Percentiles rank a stretch among this genome's conserved stretches.
Conservation (phyloP, 129 eudicot species). For the Chrysanthemum seticuspe region DNA sequence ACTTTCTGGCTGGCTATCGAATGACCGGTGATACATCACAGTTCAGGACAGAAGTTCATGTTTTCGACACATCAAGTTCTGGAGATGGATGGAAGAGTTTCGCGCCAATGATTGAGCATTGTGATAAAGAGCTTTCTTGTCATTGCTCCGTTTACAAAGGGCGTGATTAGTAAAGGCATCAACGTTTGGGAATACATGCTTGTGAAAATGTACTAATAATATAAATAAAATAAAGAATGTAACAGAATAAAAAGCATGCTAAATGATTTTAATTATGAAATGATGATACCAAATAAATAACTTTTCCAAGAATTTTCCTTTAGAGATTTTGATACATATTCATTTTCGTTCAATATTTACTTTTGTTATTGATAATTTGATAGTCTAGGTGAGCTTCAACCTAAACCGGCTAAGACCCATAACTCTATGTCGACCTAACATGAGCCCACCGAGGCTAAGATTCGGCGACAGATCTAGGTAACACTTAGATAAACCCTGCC, state of each 20-base stretch:
- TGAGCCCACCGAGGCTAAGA: no score
- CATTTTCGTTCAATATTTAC: background rate
- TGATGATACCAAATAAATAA: slow-evolving; percentile 2
- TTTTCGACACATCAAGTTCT: slow-evolving; percentile 39
- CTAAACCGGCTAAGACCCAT: no score
- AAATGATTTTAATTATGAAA: background rate
- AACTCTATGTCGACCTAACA: no score
- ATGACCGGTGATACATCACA: slow-evolving; percentile 37
- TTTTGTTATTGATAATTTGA: background rate
- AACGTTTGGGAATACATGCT: background rate
- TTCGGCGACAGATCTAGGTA: no score
- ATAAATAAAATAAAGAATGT: background rate
- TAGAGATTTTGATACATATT: background rate
- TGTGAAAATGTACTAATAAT: background rate
- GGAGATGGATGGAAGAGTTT: slow-evolving; percentile 53
- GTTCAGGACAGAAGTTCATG: slow-evolving; percentile 53
- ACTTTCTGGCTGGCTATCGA: slow-evolving; percentile 55
- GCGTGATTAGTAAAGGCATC: slow-evolving; percentile 12
- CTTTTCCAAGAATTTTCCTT: background rate
- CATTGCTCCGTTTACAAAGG: slow-evolving; percentile 38
- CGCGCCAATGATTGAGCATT: slow-evolving; percentile 46
- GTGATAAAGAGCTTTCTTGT: slow-evolving; percentile 53
- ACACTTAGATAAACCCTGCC: no score
- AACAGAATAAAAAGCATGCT: background rate
- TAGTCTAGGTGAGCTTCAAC: background rate